Evolutionary conservation across 2,329 filamentous ascomycete genomes (phyloP).

Genomic region (Dactylella cylindrospora): DNA sequence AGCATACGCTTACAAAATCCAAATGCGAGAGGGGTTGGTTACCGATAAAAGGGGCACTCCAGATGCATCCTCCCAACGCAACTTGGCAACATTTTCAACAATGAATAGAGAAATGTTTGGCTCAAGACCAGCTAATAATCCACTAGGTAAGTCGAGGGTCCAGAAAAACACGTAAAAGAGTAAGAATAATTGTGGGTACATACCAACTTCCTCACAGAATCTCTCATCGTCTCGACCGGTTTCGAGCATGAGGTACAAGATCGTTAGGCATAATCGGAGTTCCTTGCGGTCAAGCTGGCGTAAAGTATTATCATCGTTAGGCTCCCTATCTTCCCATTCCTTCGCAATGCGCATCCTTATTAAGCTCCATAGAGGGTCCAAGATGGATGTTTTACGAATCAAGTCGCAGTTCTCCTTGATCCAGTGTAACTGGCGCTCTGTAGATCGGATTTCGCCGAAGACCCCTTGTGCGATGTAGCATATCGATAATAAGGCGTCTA

Average conservation of each 20-base stretch:
- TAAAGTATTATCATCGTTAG: slow-evolving; percentile 36
- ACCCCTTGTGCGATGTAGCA: slow-evolving; percentile 54
- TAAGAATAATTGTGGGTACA: not conserved
- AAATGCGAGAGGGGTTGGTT: not conserved
- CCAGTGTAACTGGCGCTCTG: slow-evolving; percentile 48
- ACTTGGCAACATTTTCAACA: slow-evolving; percentile 54
- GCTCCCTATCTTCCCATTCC: slow-evolving; percentile 47
- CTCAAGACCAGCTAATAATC: slow-evolving; percentile 22
- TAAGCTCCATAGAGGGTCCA: slow-evolving; percentile 47
- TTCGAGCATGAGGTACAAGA: slow-evolving; percentile 48
- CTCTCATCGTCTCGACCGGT: slow-evolving; percentile 44
- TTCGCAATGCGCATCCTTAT: slow-evolving; percentile 46
- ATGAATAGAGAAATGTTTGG: slow-evolving; percentile 53
- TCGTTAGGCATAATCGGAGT: slow-evolving; percentile 46
- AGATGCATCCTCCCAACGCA: slow-evolving; percentile 51
- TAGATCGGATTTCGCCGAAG: slow-evolving; percentile 49
- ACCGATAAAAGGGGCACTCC: slow-evolving; percentile 33
- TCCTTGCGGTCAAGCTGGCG: slow-evolving; percentile 46
- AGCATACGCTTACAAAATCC: not conserved
- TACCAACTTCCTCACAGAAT: slow-evolving; percentile 46
- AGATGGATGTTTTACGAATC: slow-evolving; percentile 44
- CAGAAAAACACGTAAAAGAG: not conserved
- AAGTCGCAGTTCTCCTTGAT: slow-evolving; percentile 48
- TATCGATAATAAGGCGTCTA: slow-evolving; percentile 55
- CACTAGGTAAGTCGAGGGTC: not conserved